These are phyloP conservation scores for Yamagishiella unicocca DNA, from an alignment of 139 green algal species.

Conservation along the genomic window DNA sequence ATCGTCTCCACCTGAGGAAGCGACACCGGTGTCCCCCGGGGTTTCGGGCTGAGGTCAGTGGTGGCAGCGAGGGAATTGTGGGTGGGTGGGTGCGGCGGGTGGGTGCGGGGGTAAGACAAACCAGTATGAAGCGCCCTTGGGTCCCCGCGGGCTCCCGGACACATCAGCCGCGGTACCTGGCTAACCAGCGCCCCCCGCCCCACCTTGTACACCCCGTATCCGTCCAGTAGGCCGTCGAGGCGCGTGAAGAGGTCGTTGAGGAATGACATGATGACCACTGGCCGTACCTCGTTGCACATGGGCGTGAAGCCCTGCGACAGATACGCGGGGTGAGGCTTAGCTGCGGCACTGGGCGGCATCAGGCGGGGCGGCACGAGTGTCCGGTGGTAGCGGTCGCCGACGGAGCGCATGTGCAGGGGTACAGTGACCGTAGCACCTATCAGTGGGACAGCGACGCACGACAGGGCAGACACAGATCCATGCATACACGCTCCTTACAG, in stretches of 20 bases:
- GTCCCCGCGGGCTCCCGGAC: not conserved
- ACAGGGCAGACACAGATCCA: not conserved
- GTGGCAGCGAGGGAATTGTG: too few species aligned
- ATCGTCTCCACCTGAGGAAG: conserved; percentile 53
- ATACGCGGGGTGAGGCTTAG: not conserved
- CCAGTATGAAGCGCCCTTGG: not conserved
- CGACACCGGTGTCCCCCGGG: too few species aligned
- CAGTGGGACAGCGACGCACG: not conserved
- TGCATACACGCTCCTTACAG: not conserved
- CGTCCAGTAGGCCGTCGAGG: conserved; percentile 5
- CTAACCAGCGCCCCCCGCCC: not conserved
- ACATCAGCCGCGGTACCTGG: not conserved
- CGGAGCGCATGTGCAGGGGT: not conserved
- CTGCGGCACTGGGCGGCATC: not conserved
- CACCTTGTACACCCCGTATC: conserved; percentile 22
- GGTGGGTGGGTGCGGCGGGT: too few species aligned
- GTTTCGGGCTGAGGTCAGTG: too few species aligned
- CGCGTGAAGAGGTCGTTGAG: conserved; percentile 26
- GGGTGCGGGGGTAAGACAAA: not conserved
- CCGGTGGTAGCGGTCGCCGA: not conserved
- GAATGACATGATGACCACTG: not conserved
- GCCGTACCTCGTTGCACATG: conserved; percentile 19
- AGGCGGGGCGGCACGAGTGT: not conserved
- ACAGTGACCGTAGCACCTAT: not conserved
- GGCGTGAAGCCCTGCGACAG: conserved; percentile 23